A percentile compares a stretch with the other conserved stretches of the same genome.
These are phyloP conservation scores for Candida ulmi DNA, from an alignment of 805 yeast genomes.

Conservation along the genomic window DNA sequence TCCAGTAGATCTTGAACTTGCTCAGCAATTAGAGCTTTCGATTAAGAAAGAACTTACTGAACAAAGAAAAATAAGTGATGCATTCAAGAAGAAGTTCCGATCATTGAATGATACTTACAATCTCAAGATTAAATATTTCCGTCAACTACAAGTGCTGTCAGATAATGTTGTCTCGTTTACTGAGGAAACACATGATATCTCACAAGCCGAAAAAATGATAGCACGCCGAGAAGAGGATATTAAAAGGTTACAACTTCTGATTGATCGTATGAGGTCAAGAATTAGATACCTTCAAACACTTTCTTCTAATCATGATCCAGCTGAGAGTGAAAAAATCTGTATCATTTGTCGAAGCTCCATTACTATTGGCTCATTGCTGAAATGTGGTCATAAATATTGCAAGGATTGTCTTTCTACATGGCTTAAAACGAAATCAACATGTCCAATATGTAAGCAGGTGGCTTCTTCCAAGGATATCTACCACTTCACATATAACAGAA, in stretches of 20 bases:
- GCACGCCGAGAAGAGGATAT: constrained; percentile 2
- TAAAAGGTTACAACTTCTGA: constrained; percentile 7
- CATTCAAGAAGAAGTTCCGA: constrained; percentile 37
- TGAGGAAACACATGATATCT: constrained; percentile 22
- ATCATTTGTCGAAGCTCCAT: constrained; percentile 73
- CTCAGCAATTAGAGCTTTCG: constrained; percentile 7
- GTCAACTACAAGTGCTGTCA: constrained; percentile 78
- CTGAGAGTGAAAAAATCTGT: constrained; percentile 42
- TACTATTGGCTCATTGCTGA: constrained; percentile 70
- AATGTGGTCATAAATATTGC: constrained; percentile 92
- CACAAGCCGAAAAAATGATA: neutral
- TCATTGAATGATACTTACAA: constrained; percentile 65
- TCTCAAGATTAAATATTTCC: constrained; percentile 74
- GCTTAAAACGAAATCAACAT: constrained; percentile 49
- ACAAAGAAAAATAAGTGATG: constrained; percentile 24
- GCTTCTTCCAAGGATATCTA: constrained; percentile 52
- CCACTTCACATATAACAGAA: constrained; percentile 57
- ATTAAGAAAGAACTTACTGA: constrained; percentile 27
- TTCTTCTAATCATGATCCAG: constrained; percentile 21
- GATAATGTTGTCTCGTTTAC: constrained; percentile 64
- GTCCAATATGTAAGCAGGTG: constrained; percentile 77
- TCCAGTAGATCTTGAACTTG: constrained; percentile 2
- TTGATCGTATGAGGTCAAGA: constrained; percentile 31
- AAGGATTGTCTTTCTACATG: constrained; percentile 73
- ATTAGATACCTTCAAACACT: constrained; percentile 45